phyloP scores from a whole-genome alignment of 2,329 filamentous ascomycete species.

The Mariannaea elegans region DNA sequence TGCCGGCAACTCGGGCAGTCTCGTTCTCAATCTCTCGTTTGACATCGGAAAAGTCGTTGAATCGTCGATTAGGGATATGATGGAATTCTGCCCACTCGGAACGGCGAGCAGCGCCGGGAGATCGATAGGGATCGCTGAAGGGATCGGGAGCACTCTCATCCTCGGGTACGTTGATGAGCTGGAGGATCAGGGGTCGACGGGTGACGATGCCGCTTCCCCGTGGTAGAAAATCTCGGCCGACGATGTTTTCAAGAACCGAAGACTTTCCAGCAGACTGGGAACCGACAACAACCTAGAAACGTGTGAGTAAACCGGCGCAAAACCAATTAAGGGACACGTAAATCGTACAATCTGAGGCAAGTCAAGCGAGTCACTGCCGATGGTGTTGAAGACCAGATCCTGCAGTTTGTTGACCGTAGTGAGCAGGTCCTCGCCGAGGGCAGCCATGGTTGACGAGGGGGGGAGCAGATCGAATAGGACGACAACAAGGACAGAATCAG shows the following conservation, averaged over 20 bases:
- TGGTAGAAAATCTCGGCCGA: slow-evolving; percentile 95
- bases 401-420: slow-evolving; percentile 97
- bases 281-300: slow-evolving; percentile 87
- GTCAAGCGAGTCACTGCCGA: slow-evolving; percentile 97
- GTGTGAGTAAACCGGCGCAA: slow-evolving; percentile 27
- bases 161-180: slow-evolving; percentile 95
- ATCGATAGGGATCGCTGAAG: slow-evolving; percentile 76
- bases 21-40: slow-evolving; percentile 98
- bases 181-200: slow-evolving; percentile 90
- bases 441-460: slow-evolving; percentile 72
- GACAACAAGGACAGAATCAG: slow-evolving; percentile 21
- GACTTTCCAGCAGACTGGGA: slow-evolving; percentile 99
- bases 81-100: slow-evolving; percentile 94
- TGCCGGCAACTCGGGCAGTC: slow-evolving; percentile 89
- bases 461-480: slow-evolving; percentile 8
- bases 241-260: slow-evolving; percentile 98
- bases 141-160: slow-evolving; percentile 74
- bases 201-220: slow-evolving; percentile 98
- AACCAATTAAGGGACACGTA: slow-evolving; percentile 24
- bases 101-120: slow-evolving; percentile 73
- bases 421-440: slow-evolving; percentile 94
- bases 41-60: slow-evolving; percentile 91
- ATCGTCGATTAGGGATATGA: slow-evolving; percentile 88
- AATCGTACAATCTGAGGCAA: slow-evolving; percentile 92
- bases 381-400: slow-evolving; percentile 99